A percentile compares a stretch with the other conserved stretches of the same genome.
Evolutionary conservation across 1,284 basidiomycete species (phyloP).

Genomic region (Melampsora abietis-canadensis): DNA sequence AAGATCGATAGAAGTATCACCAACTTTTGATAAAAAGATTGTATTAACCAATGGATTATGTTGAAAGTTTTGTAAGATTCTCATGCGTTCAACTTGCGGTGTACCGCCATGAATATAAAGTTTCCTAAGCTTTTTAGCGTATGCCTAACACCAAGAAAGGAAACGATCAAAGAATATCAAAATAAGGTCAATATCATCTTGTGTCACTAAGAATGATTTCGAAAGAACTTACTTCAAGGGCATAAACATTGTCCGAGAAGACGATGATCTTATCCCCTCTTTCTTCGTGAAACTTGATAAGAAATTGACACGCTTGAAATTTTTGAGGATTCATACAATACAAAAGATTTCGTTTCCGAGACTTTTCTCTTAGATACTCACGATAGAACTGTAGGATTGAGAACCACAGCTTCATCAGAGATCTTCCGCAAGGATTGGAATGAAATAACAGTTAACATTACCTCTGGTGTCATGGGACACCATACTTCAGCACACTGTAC

Average conservation of each 20-base stretch:
- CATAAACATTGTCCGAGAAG: constrained; percentile 97
- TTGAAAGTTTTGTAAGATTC: constrained; percentile 91
- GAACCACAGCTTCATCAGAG: background rate
- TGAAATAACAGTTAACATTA: background rate
- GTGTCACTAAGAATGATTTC: background rate
- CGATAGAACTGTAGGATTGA: constrained; percentile 69
- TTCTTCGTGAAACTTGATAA: constrained; percentile 97
- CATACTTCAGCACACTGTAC: constrained; percentile 99
- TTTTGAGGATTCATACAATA: constrained; percentile 99
- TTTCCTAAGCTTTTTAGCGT: constrained; percentile 89
- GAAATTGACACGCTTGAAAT: constrained; percentile 97
- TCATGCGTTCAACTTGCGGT: constrained; percentile 90
- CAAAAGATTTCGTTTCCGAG: constrained; percentile 87
- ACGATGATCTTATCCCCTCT: constrained; percentile 99
- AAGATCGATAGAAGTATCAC: constrained; percentile 97
- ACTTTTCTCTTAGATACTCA: constrained; percentile 89
- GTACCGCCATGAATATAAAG: constrained; percentile 96
- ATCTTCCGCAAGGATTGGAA: background rate
- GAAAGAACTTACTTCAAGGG: constrained; percentile 70
- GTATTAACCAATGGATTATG: constrained; percentile 91
- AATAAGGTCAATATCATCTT: background rate
- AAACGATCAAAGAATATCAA: background rate
- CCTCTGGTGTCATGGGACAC: constrained; percentile 99
- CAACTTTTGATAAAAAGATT: constrained; percentile 97
- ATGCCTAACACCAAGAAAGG: constrained; percentile 62